A percentile compares a stretch with the other conserved stretches of the same genome.
These are phyloP conservation scores for Lumnitzera racemosa DNA, from an alignment of 345 rosid genomes.

Conservation along the genomic window DNA sequence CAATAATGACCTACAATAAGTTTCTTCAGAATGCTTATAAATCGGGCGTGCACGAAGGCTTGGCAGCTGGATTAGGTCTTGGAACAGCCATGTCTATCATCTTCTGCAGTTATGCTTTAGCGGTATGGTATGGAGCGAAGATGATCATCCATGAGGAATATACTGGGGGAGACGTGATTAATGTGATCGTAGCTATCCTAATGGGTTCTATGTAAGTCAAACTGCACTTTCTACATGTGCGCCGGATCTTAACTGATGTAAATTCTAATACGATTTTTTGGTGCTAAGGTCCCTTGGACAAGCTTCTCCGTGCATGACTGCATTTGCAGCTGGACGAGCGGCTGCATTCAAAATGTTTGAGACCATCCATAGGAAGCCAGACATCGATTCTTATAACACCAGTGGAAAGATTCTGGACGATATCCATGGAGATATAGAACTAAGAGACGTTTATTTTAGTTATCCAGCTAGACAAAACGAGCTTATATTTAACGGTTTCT, in stretches of 20 bases:
- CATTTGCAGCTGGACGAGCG: constrained; percentile 74
- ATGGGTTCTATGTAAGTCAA: constrained; percentile 33
- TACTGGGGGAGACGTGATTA: constrained; percentile 29
- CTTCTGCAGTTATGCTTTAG: too few relatives aligned
- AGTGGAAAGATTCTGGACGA: constrained; percentile 52
- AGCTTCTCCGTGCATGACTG: constrained; percentile 61
- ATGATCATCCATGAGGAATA: constrained; percentile 11
- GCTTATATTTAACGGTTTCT: constrained; percentile 57
- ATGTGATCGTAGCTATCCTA: constrained; percentile 30
- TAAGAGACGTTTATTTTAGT: constrained; percentile 10
- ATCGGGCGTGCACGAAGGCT: too few relatives aligned
- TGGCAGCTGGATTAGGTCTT: too few relatives aligned
- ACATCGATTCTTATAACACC: constrained; percentile 53
- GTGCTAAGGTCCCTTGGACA: constrained; percentile 71
- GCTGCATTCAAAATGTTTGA: constrained; percentile 80
- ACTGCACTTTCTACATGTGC: too few relatives aligned
- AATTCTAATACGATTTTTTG: too few relatives aligned
- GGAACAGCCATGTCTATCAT: too few relatives aligned
- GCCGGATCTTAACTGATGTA: too few relatives aligned
- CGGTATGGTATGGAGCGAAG: too few relatives aligned
- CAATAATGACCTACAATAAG: constrained; percentile 7
- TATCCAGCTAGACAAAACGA: constrained; percentile 82
- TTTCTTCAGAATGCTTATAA: too few relatives aligned
- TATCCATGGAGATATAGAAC: constrained; percentile 59
- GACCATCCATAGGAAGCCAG: constrained; percentile 58